A percentile compares a stretch with the other conserved stretches of the same genome.
Evolutionary conservation across 345 rosid species (phyloP).

Genomic region (Citrus unshiu): DNA sequence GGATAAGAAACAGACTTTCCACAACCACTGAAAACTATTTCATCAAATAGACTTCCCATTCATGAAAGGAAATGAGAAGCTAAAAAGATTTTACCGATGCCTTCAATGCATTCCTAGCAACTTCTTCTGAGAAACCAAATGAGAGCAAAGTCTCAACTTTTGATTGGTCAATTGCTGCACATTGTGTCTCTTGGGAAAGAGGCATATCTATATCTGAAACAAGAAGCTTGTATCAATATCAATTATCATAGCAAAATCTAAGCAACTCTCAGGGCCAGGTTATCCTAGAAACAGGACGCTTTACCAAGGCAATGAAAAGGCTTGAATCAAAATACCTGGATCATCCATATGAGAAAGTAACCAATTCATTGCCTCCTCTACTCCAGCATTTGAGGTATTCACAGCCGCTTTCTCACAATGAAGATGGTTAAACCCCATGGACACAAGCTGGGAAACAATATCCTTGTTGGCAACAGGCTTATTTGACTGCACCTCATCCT

Average conservation of each 20-base stretch:
- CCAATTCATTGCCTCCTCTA: constrained; percentile 99
- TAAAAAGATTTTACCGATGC: constrained; percentile 52
- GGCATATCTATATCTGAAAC: constrained; percentile 75
- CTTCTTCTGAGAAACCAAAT: constrained; percentile 88
- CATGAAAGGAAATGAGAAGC: constrained; percentile 2
- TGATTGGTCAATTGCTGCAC: constrained; percentile 52
- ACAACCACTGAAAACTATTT: neutral
- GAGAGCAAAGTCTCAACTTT: constrained; percentile 73
- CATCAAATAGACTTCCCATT: neutral
- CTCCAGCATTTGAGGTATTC: constrained; percentile 75
- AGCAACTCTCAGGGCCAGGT: neutral
- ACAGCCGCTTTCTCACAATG: constrained; percentile 96
- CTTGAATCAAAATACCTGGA: constrained; percentile 51
- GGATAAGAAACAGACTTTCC: neutral
- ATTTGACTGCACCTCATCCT: constrained; percentile 46
- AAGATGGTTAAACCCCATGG: constrained; percentile 87
- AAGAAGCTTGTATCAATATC: neutral
- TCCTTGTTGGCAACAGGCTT: constrained; percentile 67
- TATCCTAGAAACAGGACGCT: neutral
- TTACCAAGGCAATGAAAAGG: neutral
- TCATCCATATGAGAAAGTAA: constrained; percentile 90
- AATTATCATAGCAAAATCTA: neutral
- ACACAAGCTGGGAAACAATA: constrained; percentile 83
- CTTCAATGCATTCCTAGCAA: constrained; percentile 79
- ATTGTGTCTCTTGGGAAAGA: constrained; percentile 39